Conservation (phyloP, 1,284 basidiomycete species). For the Cutaneotrichosporon sp. region DNA sequence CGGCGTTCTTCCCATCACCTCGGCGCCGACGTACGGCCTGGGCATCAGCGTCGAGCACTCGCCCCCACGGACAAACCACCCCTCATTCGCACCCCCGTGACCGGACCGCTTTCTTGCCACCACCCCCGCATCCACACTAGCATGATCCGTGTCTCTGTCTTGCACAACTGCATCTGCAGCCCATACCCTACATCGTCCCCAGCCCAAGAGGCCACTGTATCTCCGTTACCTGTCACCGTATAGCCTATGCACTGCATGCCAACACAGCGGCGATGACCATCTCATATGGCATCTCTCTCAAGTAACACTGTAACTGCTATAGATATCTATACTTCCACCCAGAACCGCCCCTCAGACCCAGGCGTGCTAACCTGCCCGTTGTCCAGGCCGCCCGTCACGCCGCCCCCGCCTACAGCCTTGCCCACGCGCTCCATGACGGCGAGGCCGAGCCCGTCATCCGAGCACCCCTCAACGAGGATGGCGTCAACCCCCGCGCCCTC, state of each 20-base stretch:
- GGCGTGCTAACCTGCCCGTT: slow-evolving; percentile 27
- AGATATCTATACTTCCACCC: slow-evolving; percentile 27
- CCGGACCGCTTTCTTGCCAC: too few relatives aligned
- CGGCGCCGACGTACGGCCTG: neutral
- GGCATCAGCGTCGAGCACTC: neutral
- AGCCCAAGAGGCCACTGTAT: slow-evolving; percentile 3
- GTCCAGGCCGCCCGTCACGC: slow-evolving; percentile 34
- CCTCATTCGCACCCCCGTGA: neutral
- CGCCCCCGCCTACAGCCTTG: slow-evolving; percentile 76
- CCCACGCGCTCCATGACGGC: slow-evolving; percentile 98
- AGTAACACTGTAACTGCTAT: neutral
- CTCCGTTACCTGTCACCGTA: neutral
- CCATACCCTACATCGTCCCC: neutral
- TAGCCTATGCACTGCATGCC: slow-evolving; percentile 6
- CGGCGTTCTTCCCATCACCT: neutral
- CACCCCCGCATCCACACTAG: neutral
- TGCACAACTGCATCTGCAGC: slow-evolving; percentile 2
- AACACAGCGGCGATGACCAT: neutral
- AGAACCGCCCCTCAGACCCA: slow-evolving; percentile 20
- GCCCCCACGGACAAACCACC: neutral
- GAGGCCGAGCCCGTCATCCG: slow-evolving; percentile 79
- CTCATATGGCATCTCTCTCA: neutral
- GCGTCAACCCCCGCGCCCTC: slow-evolving; percentile 68
- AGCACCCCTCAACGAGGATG: slow-evolving; percentile 85
- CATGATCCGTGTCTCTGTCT: slow-evolving; percentile 3